A percentile compares a stretch with the other conserved stretches of the same genome.
Evolutionary conservation across 768 basidiomycete genomes (phyloP).

Genomic region (Russula vinacea): DNA sequence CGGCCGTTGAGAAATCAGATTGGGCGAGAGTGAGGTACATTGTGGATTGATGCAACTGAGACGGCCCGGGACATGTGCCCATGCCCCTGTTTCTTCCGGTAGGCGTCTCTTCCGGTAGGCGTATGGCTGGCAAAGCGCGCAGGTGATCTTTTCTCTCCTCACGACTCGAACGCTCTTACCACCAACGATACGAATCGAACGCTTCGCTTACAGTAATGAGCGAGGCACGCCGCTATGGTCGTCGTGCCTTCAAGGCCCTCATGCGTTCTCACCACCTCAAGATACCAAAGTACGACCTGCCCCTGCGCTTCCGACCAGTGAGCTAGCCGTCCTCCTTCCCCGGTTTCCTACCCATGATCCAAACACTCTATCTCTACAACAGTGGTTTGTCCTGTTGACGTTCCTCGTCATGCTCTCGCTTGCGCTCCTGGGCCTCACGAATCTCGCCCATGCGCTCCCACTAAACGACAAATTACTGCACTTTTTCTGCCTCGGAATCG

Average conservation of each 20-base stretch:
- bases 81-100: neutral
- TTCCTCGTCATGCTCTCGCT: constrained; percentile 62
- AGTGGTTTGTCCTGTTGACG: constrained; percentile 85
- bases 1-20: constrained; percentile 63
- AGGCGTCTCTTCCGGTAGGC: too few species aligned
- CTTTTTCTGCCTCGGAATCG: constrained; percentile 70
- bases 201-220: constrained; percentile 17
- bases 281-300: constrained; percentile 65
- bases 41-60: too few species aligned
- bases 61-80: neutral
- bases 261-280: constrained; percentile 69
- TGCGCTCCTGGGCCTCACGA: constrained; percentile 75
- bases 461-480: constrained; percentile 79
- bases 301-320: constrained; percentile 71
- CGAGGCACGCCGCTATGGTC: constrained; percentile 39
- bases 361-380: neutral
- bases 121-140: neutral
- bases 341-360: neutral
- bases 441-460: constrained; percentile 59
- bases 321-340: constrained; percentile 23
- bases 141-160: neutral
- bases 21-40: constrained; percentile 28
- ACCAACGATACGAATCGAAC: constrained; percentile 9
- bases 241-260: constrained; percentile 51
- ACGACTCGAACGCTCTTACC: neutral